phyloP scores from a whole-genome alignment of 768 basidiomycete species.

The Boletus eberwhitei region DNA sequence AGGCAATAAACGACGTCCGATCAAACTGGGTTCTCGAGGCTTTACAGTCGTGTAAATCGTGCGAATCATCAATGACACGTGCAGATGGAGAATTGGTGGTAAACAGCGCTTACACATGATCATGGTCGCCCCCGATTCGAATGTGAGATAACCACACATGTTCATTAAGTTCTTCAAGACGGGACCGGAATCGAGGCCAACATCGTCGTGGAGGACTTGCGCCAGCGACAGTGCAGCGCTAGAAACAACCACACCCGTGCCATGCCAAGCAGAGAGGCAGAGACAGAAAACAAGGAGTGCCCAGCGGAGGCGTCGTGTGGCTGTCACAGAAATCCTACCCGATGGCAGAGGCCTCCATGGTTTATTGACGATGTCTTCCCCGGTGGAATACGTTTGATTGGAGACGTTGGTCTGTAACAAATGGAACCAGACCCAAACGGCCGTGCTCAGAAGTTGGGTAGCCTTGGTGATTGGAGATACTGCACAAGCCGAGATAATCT shows the following conservation, averaged over 20 bases:
- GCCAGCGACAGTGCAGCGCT: conserved; percentile 23
- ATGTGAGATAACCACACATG: conserved; percentile 30
- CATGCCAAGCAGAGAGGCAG: conserved; percentile 19
- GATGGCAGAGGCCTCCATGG: conserved; percentile 39
- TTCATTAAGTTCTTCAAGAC: conserved; percentile 32
- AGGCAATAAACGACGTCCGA: conserved; percentile 13
- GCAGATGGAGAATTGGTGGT: background rate
- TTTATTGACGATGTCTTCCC: conserved; percentile 35
- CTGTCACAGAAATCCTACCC: conserved; percentile 24
- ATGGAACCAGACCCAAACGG: conserved; percentile 33
- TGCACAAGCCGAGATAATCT: conserved; percentile 11
- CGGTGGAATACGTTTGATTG: conserved; percentile 26
- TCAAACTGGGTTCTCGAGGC: conserved; percentile 9
- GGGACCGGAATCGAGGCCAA: conserved; percentile 23
- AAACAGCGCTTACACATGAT: conserved; percentile 21
- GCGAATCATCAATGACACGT: background rate
- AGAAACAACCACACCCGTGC: conserved; percentile 15
- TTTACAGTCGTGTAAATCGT: background rate
- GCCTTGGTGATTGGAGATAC: background rate
- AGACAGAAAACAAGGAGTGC: conserved; percentile 28
- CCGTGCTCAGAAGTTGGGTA: background rate
- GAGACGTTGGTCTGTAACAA: conserved; percentile 34
- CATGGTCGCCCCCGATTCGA: conserved; percentile 34
- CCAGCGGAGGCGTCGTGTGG: conserved; percentile 32
- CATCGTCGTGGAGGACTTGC: conserved; percentile 31